Percentiles rank a stretch among this genome's conserved stretches.
These are phyloP conservation scores for Tuber aestivum DNA, from an alignment of 495 filamentous ascomycete genomes.

Conservation along the genomic window DNA sequence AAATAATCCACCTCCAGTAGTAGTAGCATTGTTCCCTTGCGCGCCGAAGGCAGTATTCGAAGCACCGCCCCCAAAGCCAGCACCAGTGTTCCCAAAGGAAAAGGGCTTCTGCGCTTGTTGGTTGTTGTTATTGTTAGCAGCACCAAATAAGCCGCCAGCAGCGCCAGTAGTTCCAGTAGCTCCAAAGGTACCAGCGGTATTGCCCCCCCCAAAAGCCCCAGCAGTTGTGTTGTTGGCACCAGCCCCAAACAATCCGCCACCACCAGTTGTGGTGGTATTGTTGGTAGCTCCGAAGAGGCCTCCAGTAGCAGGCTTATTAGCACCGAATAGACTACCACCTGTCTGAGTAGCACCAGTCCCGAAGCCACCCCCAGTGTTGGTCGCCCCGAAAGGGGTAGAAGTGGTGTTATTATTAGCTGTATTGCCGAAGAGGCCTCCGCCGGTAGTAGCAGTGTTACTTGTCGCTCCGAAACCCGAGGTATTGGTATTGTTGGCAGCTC, in stretches of 20 bases:
- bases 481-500: constrained; percentile 43
- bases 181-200: constrained; percentile 43
- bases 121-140: constrained; percentile 22
- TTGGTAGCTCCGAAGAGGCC: constrained; percentile 49
- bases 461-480: constrained; percentile 44
- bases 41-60: constrained; percentile 58
- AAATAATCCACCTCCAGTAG: constrained; percentile 48
- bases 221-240: constrained; percentile 39
- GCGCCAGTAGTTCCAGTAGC: constrained; percentile 41
- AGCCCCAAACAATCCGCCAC: constrained; percentile 55
- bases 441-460: constrained; percentile 43
- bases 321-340: constrained; percentile 48
- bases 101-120: constrained; percentile 34
- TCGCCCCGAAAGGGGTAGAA: constrained; percentile 49
- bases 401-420: constrained; percentile 45
- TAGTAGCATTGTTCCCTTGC: constrained; percentile 42
- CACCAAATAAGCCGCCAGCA: constrained; percentile 45
- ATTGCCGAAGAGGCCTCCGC: constrained; percentile 52
- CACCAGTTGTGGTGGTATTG: constrained; percentile 46
- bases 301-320: constrained; percentile 46
- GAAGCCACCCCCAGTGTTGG: constrained; percentile 36
- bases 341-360: constrained; percentile 49
- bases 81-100: constrained; percentile 35
- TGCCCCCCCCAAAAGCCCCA: constrained; percentile 39
- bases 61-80: constrained; percentile 41